phyloP scores from a whole-genome alignment of 306 rosid genomes.

The Rosa persica region DNA sequence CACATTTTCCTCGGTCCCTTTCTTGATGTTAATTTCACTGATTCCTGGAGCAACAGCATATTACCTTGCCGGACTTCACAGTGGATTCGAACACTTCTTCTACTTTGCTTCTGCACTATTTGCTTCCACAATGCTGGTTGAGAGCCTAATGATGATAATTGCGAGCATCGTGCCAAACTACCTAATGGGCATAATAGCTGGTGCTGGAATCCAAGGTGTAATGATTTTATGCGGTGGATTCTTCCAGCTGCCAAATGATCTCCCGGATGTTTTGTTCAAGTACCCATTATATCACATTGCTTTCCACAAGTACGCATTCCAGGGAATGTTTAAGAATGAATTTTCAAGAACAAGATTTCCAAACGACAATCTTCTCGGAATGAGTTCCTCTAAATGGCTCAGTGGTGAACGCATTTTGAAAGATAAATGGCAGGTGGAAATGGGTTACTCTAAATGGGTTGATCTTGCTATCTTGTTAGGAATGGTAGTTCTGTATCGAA shows the following conservation, averaged over 20 bases:
- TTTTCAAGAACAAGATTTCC: conserved; percentile 42
- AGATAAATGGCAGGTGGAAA: conserved; percentile 39
- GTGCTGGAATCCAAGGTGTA: conserved; percentile 69
- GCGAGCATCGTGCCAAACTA: conserved; percentile 64
- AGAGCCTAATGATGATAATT: conserved; percentile 82
- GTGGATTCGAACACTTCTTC: conserved; percentile 30
- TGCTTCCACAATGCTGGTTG: conserved; percentile 53
- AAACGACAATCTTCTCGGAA: neutral
- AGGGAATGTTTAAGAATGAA: conserved; percentile 73
- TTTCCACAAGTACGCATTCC: conserved; percentile 58
- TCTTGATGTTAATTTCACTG: conserved; percentile 35
- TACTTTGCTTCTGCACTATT: conserved; percentile 42
- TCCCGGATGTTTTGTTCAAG: conserved; percentile 53
- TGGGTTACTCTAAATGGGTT: conserved; percentile 62
- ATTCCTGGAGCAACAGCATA: conserved; percentile 62
- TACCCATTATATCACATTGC: conserved; percentile 57
- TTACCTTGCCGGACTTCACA: conserved; percentile 54
- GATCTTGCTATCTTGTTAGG: conserved; percentile 54
- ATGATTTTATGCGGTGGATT: conserved; percentile 56
- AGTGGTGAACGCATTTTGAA: conserved; percentile 40
- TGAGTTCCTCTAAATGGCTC: neutral
- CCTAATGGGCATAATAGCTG: conserved; percentile 71
- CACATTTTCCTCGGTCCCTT: conserved; percentile 64
- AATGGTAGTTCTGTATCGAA: conserved; percentile 51
- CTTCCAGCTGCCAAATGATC: conserved; percentile 52